Evolutionary conservation across 768 basidiomycete genomes (phyloP).

Genomic region (Tremella yokohamensis): DNA sequence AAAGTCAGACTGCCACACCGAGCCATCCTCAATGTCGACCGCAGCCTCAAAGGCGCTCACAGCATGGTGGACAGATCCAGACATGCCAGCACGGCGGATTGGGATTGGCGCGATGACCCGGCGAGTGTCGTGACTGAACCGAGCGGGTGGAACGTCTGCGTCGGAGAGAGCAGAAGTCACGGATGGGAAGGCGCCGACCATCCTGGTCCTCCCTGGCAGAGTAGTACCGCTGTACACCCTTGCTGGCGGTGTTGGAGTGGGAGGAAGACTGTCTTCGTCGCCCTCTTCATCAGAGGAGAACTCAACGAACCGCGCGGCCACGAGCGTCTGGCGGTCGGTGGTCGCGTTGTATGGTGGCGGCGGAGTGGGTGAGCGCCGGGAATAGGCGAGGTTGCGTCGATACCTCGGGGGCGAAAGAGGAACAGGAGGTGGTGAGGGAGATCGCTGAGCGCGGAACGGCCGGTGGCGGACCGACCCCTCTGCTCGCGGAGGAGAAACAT

Average conservation of each 20-base stretch:
- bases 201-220: neutral
- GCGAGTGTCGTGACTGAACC: neutral
- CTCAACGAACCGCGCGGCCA: conserved; percentile 7
- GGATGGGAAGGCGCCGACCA: conserved; percentile 1
- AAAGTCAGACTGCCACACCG: neutral
- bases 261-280: neutral
- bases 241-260: neutral
- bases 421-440: neutral
- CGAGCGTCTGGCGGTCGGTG: conserved; percentile 33
- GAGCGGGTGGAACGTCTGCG: no score
- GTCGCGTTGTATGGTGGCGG: conserved; percentile 41
- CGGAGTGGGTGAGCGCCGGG: conserved; percentile 31
- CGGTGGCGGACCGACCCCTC: neutral
- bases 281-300: conserved; percentile 2
- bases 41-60: neutral
- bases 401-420: conserved; percentile 14
- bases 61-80: neutral
- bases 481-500: neutral
- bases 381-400: conserved; percentile 6
- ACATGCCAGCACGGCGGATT: neutral
- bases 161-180: no score
- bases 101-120: neutral
- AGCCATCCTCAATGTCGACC: neutral
- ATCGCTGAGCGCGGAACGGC: neutral
- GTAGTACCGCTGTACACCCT: no score